Evolutionary conservation across 805 yeast genomes (phyloP).

Genomic region (Blastobotrys muscicola): DNA sequence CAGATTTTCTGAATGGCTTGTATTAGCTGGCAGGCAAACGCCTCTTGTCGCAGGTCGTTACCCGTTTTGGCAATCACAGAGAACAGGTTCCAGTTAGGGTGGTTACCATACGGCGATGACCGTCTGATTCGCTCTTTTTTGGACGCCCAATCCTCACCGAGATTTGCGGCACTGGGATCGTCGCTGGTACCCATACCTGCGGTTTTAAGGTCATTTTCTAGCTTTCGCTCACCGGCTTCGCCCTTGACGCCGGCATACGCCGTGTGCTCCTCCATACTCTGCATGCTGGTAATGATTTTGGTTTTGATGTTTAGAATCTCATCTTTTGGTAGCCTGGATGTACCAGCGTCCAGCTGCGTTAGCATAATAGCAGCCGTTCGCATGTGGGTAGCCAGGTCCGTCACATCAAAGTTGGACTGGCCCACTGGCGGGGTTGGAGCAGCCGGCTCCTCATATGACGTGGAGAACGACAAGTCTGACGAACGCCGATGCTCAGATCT

Average conservation of each 20-base stretch:
- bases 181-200: conserved; percentile 49
- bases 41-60: conserved; percentile 91
- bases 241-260: conserved; percentile 43
- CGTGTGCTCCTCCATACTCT: conserved; percentile 55
- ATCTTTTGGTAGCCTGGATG: conserved; percentile 35
- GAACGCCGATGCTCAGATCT: conserved; percentile 17
- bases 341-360: conserved; percentile 62
- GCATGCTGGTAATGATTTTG: conserved; percentile 63
- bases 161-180: conserved; percentile 42
- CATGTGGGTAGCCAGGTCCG: conserved; percentile 80
- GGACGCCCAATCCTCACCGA: conserved; percentile 89
- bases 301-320: conserved; percentile 62
- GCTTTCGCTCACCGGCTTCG: conserved; percentile 81
- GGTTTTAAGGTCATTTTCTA: conserved; percentile 85
- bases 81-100: conserved; percentile 88
- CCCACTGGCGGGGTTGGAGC: conserved; percentile 5
- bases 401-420: conserved; percentile 25
- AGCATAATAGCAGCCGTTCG: conserved; percentile 94
- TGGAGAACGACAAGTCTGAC: conserved; percentile 25
- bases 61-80: conserved; percentile 97
- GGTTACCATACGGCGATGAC: conserved; percentile 72
- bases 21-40: conserved; percentile 92
- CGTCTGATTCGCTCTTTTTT: conserved; percentile 74
- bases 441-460: conserved; percentile 25
- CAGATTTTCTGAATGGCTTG: conserved; percentile 80